Base-by-base conservation (phyloP, 202 grass and related monocot species). In the Cymbopogon flexuosus region DNA sequence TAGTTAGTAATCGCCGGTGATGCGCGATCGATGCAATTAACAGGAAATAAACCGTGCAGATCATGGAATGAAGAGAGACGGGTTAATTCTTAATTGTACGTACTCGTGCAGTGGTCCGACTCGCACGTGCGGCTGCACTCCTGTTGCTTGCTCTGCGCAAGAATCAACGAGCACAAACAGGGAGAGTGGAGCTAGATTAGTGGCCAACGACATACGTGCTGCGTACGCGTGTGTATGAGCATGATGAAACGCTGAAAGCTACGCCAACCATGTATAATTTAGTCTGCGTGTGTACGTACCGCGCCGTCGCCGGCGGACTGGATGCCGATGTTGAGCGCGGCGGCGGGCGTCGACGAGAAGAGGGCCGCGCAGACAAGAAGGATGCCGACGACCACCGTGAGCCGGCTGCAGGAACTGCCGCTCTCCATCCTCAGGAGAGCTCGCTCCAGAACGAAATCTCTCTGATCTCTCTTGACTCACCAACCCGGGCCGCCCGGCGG, bases 71-170 rank as follows among this genome's bases (percentile, higher is more conserved):
- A 13, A 41, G 10, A 4, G 1, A 2, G 51, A 16, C 1, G 56
- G 35, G 10, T 31, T 18, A 2, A 18, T 3, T 1, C 30, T 31
- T 1, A n/a, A n/a, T 18, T 9, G 62, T 43, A 42, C 78, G 62
- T 70, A 99, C 96, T 86, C 58, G 90, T 91, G 90, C 96, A 99
- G 80, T 96, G 90, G 51, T 94, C 88, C 14, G 96, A 99, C 80
- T 93, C 92, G 89, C 96, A 99, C 45, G 76, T 93, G 3, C 88
- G 87, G 88, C 96, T 99, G 86, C 96, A 99, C 76, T 45, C 68
- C 88, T 89, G 87, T 87, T 83, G 82, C 80, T 96, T 89, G 87
- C 78, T 93, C 92, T 99, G 85, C 59, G 21, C 30, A 5, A 2
- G 10, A 16, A 77, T 45, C 6, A 31, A 69, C 24, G 19, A 29